A percentile compares a stretch with the other conserved stretches of the same genome.
These are phyloP conservation scores for Austroboletus novae-zelandiae DNA, from an alignment of 1,284 basidiomycete species.

Conservation along the genomic window DNA sequence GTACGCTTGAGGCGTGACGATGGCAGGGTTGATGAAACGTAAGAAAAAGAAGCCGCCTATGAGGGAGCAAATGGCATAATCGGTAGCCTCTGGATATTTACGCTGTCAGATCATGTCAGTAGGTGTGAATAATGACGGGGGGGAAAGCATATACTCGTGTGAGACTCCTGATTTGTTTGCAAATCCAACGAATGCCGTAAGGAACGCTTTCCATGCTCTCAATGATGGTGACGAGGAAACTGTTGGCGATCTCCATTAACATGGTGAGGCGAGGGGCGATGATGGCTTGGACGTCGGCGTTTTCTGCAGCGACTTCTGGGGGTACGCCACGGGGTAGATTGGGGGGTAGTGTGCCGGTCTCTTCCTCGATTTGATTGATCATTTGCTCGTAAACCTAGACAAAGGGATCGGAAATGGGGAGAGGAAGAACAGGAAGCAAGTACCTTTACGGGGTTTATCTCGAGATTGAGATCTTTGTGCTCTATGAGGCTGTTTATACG, in stretches of 20 bases:
- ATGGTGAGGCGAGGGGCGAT: slow-evolving; percentile 95
- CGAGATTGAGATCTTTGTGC: slow-evolving; percentile 97
- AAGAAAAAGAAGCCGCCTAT: slow-evolving; percentile 99
- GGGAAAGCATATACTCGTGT: slow-evolving; percentile 64
- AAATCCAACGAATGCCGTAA: slow-evolving; percentile 99
- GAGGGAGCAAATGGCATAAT: slow-evolving; percentile 96
- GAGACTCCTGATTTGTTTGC: slow-evolving; percentile 96
- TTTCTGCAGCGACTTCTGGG: slow-evolving; percentile 90
- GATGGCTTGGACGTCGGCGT: slow-evolving; percentile 94
- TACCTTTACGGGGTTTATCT: slow-evolving; percentile 98
- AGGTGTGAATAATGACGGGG: slow-evolving; percentile 3
- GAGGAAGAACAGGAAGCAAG: slow-evolving; percentile 5
- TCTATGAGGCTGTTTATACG: slow-evolving; percentile 98
- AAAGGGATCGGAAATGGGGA: neutral
- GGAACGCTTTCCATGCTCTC: slow-evolving; percentile 97
- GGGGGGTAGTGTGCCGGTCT: slow-evolving; percentile 86
- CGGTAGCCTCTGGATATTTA: slow-evolving; percentile 97
- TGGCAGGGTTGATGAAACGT: slow-evolving; percentile 99
- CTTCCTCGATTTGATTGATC: slow-evolving; percentile 97
- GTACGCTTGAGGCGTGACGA: slow-evolving; percentile 98
- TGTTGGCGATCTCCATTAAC: slow-evolving; percentile 99
- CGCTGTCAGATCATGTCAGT: slow-evolving; percentile 51
- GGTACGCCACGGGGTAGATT: slow-evolving; percentile 91
- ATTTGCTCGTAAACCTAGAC: slow-evolving; percentile 93
- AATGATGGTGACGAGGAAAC: slow-evolving; percentile 96